These are phyloP conservation scores for Hortaea sp. DNA, from an alignment of 2,329 filamentous ascomycete genomes.

Conservation along the genomic window DNA sequence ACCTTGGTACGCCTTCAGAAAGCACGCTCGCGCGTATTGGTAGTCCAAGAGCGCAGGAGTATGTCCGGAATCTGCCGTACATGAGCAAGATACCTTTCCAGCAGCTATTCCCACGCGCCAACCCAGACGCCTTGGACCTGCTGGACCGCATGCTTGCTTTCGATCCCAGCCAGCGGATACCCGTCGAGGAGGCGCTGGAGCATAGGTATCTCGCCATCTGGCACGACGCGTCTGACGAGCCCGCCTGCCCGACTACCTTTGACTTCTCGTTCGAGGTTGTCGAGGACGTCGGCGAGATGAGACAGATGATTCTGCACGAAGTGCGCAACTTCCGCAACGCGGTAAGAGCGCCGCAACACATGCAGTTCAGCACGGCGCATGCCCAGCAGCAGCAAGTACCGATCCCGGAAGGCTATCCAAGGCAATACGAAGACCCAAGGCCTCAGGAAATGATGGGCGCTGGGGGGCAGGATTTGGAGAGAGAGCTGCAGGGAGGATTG, in stretches of 20 bases:
- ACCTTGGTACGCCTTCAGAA: constrained; percentile 91
- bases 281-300: constrained; percentile 90
- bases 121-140: constrained; percentile 89
- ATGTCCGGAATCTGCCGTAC: constrained; percentile 67
- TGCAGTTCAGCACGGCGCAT: constrained; percentile 22
- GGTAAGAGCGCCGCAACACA: constrained; percentile 33
- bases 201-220: constrained; percentile 95
- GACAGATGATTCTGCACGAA: constrained; percentile 94
- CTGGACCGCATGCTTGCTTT: constrained; percentile 97
- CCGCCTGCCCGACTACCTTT: constrained; percentile 83
- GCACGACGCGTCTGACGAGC: constrained; percentile 96
- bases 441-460: constrained; percentile 43
- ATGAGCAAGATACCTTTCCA: constrained; percentile 72
- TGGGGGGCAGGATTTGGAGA: constrained; percentile 64
- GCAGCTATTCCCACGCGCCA: constrained; percentile 82
- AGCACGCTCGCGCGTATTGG: constrained; percentile 90
- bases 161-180: constrained; percentile 86
- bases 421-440: constrained; percentile 51
- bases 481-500: constrained; percentile 55
- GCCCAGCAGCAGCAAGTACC: constrained; percentile 44
- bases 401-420: constrained; percentile 49
- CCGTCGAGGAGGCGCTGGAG: constrained; percentile 88
- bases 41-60: constrained; percentile 91
- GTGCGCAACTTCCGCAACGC: constrained; percentile 68
- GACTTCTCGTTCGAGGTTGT: constrained; percentile 99